Evolutionary conservation across 495 filamentous ascomycete species (phyloP).

Genomic region (Penicillium coffeae): DNA sequence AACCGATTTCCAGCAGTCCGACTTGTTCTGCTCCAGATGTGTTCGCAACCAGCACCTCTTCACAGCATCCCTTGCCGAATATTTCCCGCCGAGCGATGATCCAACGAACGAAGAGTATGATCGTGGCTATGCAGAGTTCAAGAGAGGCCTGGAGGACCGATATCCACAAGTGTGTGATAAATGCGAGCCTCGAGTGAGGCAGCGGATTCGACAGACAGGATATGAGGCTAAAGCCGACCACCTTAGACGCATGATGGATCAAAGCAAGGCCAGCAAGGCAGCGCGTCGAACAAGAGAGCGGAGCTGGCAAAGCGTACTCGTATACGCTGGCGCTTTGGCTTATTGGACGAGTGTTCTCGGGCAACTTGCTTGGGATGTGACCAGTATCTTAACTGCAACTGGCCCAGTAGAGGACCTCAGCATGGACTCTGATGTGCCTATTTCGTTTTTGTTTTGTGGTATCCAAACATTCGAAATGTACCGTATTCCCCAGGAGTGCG

Average conservation of each 20-base stretch:
- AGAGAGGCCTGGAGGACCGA: constrained; percentile 60
- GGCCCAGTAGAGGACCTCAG: neutral
- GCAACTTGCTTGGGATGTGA: constrained; percentile 42
- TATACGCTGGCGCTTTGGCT: constrained; percentile 45
- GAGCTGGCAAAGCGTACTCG: constrained; percentile 50
- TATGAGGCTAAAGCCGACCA: constrained; percentile 80
- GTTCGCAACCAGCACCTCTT: constrained; percentile 78
- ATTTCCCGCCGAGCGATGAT: constrained; percentile 64
- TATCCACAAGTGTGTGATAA: constrained; percentile 81
- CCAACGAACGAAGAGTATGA: constrained; percentile 57
- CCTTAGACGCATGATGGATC: constrained; percentile 67
- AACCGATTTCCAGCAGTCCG: constrained; percentile 34
- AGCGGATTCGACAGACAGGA: constrained; percentile 59
- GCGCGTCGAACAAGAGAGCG: constrained; percentile 33
- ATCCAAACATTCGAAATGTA: constrained; percentile 17
- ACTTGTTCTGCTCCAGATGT: constrained; percentile 74
- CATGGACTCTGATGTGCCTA: constrained; percentile 1
- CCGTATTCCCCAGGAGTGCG: constrained; percentile 24
- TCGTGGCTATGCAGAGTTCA: constrained; percentile 55
- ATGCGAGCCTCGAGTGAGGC: constrained; percentile 64
- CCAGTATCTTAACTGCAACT: constrained; percentile 22
- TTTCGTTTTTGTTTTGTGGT: constrained; percentile 27
- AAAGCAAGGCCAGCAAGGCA: constrained; percentile 48
- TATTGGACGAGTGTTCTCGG: constrained; percentile 49
- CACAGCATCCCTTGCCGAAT: constrained; percentile 61